A percentile compares a stretch with the other conserved stretches of the same genome.
Conservation (phyloP, 352 stramenopile species). For the Globisporangium okanoganense region DNA sequence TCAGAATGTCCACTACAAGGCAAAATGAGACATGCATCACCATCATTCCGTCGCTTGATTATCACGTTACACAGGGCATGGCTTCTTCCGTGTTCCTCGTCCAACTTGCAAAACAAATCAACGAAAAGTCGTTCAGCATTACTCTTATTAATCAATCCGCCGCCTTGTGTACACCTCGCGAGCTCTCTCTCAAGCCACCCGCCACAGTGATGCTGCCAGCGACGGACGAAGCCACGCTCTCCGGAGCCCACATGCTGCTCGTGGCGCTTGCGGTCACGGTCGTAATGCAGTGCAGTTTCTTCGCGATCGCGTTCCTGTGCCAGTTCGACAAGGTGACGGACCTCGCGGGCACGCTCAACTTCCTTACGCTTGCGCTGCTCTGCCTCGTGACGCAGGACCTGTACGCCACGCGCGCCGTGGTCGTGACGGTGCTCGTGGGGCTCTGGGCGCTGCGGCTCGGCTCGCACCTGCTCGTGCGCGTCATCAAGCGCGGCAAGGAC, state of each 20-base stretch:
- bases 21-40: background rate
- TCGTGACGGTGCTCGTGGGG: constrained; percentile 42
- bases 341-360: constrained; percentile 58
- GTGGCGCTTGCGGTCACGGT: constrained; percentile 45
- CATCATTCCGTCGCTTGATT: background rate
- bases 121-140: background rate
- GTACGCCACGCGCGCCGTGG: constrained; percentile 40
- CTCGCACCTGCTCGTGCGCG: constrained; percentile 54
- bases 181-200: background rate
- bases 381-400: constrained; percentile 40
- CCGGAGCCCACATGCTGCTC: constrained; percentile 34
- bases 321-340: constrained; percentile 73
- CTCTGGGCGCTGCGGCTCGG: constrained; percentile 66
- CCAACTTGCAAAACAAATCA: background rate
- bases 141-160: constrained; percentile 1
- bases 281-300: constrained; percentile 57
- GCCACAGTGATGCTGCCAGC: background rate
- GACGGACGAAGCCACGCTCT: constrained; percentile 6
- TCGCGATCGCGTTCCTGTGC: constrained; percentile 47
- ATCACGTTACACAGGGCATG: background rate
- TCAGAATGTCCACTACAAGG: too few species aligned
- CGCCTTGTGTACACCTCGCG: background rate
- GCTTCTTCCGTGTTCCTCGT: constrained; percentile 1
- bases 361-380: constrained; percentile 46
- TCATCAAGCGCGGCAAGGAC: constrained; percentile 70